Base-by-base conservation (phyloP, 306 rosid genomes). In the Glycyrrhiza uralensis region DNA sequence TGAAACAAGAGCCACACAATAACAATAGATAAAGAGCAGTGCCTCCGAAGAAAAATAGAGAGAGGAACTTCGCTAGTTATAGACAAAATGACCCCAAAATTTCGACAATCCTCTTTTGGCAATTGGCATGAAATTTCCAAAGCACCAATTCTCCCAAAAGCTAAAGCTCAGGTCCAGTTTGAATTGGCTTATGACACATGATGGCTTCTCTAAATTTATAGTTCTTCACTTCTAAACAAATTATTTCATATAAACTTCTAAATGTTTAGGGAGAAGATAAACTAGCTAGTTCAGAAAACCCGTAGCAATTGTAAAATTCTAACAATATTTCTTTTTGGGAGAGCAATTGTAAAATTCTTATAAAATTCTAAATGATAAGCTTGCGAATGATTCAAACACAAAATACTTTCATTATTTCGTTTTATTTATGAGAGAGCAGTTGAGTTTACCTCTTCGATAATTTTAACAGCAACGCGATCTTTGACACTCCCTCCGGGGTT, bases 401-500 rank as follows among this genome's bases (percentile, higher is more conserved):
- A 2, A 39, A 11, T 2, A 39, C 3, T 39, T 39, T 42, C 1
- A 6, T 11, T 38, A 10, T 38, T 36, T 38, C 1, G 3, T 14
- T 44, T 3, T 5, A 44, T n/a, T 44, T 3, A 3, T 22, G 1
- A 22, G 17, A 22, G 22, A 63, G 22, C 0, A 14, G 1, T 42
- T 62, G 7, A 32, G 14, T 41, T 64, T 24, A 92, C 98, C 97
- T 91, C 99, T 74, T 86, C 82, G 64, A 91, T 91, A 19, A 91
- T 88, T 77, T 91, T 79, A 51, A 91, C 84, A 0, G 97, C 99
- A 59, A 94, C 97, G 13, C 99, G 89, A 56, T 91, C 99, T 59
- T 94, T 94, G 47, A 94, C 97, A 65, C 99, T 94, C 24, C 97
- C 97, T 60, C 99, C 99, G 0, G 97, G 99, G 56, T 94, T 94